Percentiles rank a stretch among this genome's conserved stretches.
Evolutionary conservation across 805 yeast genomes (phyloP).

Genomic region (Ogataea methylovora): DNA sequence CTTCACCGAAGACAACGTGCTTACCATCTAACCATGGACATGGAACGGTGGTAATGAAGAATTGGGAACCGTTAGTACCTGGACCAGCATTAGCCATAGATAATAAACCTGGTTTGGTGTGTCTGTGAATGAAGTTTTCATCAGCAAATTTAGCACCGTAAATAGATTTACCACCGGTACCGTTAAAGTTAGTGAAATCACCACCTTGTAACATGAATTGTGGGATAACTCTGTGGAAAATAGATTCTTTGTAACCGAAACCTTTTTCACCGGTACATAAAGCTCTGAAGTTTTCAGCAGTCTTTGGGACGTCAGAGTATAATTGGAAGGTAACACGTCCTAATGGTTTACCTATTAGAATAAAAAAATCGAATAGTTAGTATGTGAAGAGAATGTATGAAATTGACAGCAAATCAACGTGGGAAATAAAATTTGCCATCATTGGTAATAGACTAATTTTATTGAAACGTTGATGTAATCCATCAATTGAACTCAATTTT

Average conservation of each 20-base stretch:
- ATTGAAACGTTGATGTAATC: not conserved
- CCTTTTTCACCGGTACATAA: constrained; percentile 92
- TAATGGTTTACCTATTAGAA: constrained; percentile 21
- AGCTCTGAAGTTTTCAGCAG: constrained; percentile 76
- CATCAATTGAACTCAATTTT: constrained; percentile 14
- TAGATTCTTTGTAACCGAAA: constrained; percentile 75
- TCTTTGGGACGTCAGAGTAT: constrained; percentile 84
- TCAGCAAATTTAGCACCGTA: constrained; percentile 58
- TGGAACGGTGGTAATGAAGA: constrained; percentile 77
- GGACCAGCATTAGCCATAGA: constrained; percentile 95
- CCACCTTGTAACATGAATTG: constrained; percentile 97
- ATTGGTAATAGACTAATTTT: not conserved
- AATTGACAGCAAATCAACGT: constrained; percentile 1
- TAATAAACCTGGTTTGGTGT: constrained; percentile 72
- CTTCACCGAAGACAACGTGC: constrained; percentile 77
- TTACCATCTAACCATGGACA: constrained; percentile 75
- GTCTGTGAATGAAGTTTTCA: constrained; percentile 65
- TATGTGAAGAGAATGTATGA: not conserved
- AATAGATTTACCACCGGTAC: constrained; percentile 89
- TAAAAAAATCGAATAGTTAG: not conserved
- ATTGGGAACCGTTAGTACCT: constrained; percentile 88
- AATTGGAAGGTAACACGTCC: constrained; percentile 75
- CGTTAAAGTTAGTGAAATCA: constrained; percentile 80
- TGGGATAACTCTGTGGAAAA: constrained; percentile 96
- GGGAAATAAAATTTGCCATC: not conserved